These are phyloP conservation scores for Suillus subaureus DNA, from an alignment of 768 basidiomycete species.

Conservation along the genomic window DNA sequence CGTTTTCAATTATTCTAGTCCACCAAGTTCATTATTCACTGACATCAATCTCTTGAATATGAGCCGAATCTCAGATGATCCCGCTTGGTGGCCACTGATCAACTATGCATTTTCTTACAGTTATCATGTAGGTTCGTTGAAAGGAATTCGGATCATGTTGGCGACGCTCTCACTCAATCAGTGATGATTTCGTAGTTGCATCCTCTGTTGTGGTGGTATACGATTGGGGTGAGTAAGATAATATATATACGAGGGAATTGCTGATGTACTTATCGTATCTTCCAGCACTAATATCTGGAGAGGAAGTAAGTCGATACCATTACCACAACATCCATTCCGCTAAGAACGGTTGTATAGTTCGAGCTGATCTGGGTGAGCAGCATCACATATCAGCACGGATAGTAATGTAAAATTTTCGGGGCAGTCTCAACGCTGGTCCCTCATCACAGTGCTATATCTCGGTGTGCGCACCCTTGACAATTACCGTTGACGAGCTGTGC, in stretches of 20 bases:
- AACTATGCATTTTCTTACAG: neutral
- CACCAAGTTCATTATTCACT: neutral
- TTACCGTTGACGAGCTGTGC: neutral
- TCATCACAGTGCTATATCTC: neutral
- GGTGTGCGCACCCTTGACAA: neutral
- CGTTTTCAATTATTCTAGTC: neutral
- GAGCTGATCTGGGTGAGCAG: neutral
- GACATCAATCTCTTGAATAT: neutral
- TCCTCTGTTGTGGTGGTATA: neutral
- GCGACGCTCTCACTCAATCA: neutral
- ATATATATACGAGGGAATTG: neutral
- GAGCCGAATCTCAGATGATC: neutral
- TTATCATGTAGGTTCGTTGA: neutral
- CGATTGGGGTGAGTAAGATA: neutral
- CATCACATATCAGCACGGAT: neutral
- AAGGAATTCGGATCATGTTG: neutral
- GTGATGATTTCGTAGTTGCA: neutral
- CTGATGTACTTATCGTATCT: neutral
- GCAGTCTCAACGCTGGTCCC: neutral
- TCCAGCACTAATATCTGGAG: neutral
- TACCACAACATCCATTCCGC: neutral
- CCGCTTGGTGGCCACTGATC: neutral
- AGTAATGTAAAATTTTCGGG: neutral
- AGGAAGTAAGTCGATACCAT: neutral
- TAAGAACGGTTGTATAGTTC: neutral